These are phyloP conservation scores for Talaromyces amestolkiae DNA, from an alignment of 2,329 filamentous ascomycete genomes.

Conservation along the genomic window DNA sequence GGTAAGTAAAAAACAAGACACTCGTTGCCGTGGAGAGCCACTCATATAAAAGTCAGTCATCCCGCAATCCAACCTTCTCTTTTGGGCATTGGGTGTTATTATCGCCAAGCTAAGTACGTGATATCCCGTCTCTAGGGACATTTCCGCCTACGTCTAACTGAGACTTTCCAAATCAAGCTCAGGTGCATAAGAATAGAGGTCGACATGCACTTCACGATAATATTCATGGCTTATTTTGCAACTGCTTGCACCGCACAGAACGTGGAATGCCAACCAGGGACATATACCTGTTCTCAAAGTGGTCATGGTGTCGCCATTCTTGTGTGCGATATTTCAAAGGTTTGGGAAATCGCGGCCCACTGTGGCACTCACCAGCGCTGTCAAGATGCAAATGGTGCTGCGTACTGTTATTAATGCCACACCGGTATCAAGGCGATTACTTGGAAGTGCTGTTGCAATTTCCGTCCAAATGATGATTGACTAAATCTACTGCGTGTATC, in stretches of 20 bases:
- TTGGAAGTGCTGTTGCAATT: not conserved
- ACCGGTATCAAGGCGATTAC: not conserved
- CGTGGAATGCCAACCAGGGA: not conserved
- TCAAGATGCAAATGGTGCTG: not conserved
- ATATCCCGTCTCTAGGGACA: not conserved
- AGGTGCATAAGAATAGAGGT: not conserved
- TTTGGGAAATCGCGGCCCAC: not conserved
- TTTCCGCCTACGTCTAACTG: not conserved
- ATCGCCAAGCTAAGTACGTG: not conserved
- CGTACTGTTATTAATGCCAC: not conserved
- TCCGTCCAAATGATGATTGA: not conserved
- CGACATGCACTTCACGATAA: not conserved
- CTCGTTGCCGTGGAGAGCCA: not conserved
- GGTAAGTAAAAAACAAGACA: not conserved
- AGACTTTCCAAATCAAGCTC: not conserved
- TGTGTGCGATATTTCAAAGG: not conserved
- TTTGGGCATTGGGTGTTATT: not conserved
- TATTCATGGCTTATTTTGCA: not conserved
- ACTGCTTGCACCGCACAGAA: not conserved
- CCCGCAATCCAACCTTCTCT: no score
- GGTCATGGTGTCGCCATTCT: not conserved
- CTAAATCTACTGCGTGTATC: not conserved
- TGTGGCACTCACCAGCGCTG: not conserved
- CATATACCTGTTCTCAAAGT: not conserved
- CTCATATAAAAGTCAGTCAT: not conserved